Evolutionary conservation across 2,329 filamentous ascomycete genomes (phyloP).

Genomic region (Ascochyta lentis): DNA sequence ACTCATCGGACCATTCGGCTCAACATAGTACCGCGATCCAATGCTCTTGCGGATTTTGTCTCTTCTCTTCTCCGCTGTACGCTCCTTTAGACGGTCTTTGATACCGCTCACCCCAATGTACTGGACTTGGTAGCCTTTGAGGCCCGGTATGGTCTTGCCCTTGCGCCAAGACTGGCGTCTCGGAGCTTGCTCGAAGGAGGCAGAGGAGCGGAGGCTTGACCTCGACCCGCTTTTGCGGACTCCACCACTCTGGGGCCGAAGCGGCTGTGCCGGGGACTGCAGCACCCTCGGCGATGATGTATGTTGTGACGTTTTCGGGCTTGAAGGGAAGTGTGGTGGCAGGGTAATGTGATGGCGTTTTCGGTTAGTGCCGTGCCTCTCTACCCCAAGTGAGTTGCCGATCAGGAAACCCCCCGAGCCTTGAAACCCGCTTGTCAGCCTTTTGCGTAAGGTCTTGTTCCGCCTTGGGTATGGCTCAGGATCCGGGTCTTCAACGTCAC

Average conservation of each 20-base stretch:
- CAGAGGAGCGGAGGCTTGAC: conserved; percentile 27
- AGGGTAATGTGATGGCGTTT: conserved; percentile 37
- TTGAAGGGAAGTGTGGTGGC: conserved; percentile 27
- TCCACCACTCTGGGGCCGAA: conserved; percentile 21
- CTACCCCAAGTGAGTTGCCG: conserved; percentile 64
- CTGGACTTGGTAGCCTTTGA: conserved; percentile 56
- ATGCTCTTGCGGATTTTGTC: conserved; percentile 63
- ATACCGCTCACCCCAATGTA: conserved; percentile 60
- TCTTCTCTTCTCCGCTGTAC: conserved; percentile 59
- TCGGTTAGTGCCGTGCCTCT: conserved; percentile 50
- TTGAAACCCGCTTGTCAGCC: conserved; percentile 49
- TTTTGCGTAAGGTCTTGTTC: conserved; percentile 35
- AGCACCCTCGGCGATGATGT: conserved; percentile 31
- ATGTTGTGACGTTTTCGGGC: conserved; percentile 18
- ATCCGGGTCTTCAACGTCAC: conserved; percentile 43
- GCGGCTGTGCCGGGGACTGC: conserved; percentile 34
- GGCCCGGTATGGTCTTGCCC: conserved; percentile 49
- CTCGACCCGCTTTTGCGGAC: conserved; percentile 34
- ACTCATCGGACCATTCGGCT: conserved; percentile 20
- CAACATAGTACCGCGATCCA: conserved; percentile 52
- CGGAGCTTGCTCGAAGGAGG: conserved; percentile 20
- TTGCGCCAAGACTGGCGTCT: conserved; percentile 36
- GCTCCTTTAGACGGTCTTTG: conserved; percentile 55
- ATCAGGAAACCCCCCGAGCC: conserved; percentile 56
- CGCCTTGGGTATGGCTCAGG: conserved; percentile 22